A percentile compares a stretch with the other conserved stretches of the same genome.
Evolutionary conservation across 2,329 filamentous ascomycete species (phyloP).

Genomic region (Hypocreales sp.): DNA sequence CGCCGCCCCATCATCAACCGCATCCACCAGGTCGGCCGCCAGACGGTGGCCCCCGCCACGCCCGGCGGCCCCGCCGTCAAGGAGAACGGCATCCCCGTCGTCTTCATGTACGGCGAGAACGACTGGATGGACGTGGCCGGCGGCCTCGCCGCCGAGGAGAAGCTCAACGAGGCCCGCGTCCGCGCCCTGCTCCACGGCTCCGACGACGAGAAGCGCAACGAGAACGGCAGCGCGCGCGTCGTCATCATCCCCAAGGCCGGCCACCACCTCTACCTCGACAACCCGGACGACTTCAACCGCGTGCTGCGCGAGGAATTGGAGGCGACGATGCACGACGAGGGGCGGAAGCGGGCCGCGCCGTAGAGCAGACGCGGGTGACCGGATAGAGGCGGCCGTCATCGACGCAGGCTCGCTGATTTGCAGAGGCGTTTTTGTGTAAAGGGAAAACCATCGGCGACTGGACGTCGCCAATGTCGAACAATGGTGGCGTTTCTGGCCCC

Average conservation of each 20-base stretch:
- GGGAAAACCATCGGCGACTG: too few species aligned
- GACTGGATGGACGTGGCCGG: constrained; percentile 98
- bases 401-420: too few species aligned
- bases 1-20: constrained; percentile 74
- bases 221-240: constrained; percentile 73
- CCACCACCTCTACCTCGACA: constrained; percentile 45
- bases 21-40: constrained; percentile 76
- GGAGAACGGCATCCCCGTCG: constrained; percentile 61
- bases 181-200: constrained; percentile 45
- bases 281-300: constrained; percentile 40
- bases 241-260: constrained; percentile 52
- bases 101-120: constrained; percentile 93
- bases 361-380: too few species aligned
- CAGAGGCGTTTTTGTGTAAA: too few species aligned
- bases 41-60: constrained; percentile 30
- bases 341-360: constrained; percentile 7
- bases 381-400: too few species aligned
- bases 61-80: constrained; percentile 11
- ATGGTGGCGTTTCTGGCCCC: too few species aligned
- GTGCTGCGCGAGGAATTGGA: constrained; percentile 37
- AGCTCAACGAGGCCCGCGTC: constrained; percentile 52
- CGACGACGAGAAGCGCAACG: constrained; percentile 50
- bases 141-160: constrained; percentile 65
- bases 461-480: too few species aligned
- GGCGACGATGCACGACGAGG: constrained; percentile 23